Evolutionary conservation across 805 yeast genomes (phyloP).

Genomic region (Saturnispora zaruensis): DNA sequence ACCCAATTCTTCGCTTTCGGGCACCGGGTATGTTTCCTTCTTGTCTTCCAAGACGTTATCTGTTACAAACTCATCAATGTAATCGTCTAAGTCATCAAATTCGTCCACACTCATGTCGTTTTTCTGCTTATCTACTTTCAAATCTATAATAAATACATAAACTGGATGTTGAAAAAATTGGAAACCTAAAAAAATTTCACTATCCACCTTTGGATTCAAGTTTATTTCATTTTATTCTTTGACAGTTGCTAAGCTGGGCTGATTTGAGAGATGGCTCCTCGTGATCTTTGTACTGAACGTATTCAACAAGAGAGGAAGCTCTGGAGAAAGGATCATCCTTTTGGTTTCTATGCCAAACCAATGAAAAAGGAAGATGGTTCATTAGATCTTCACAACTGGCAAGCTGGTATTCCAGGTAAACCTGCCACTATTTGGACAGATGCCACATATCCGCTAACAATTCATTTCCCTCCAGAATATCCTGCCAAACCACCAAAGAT

Average conservation of each 20-base stretch:
- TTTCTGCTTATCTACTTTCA: background rate
- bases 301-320: constrained; percentile 91
- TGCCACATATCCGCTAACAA: constrained; percentile 79
- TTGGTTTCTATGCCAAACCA: constrained; percentile 94
- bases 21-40: constrained; percentile 31
- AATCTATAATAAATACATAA: background rate
- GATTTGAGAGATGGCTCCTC: constrained; percentile 7
- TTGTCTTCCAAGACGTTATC: constrained; percentile 58
- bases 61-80: constrained; percentile 77
- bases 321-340: constrained; percentile 98
- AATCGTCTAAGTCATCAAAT: constrained; percentile 72
- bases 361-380: constrained; percentile 71
- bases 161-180: background rate
- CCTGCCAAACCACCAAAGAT: constrained; percentile 97
- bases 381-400: constrained; percentile 80
- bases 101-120: constrained; percentile 41
- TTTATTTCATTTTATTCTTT: background rate
- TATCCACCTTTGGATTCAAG: background rate
- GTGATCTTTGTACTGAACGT: constrained; percentile 59
- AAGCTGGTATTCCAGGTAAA: constrained; percentile 94
- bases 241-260: background rate
- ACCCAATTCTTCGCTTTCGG: background rate
- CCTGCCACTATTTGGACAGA: constrained; percentile 79
- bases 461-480: constrained; percentile 80
- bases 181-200: background rate